Evolutionary conservation across 768 basidiomycete species (phyloP).

Genomic region (Lepiota venenata): DNA sequence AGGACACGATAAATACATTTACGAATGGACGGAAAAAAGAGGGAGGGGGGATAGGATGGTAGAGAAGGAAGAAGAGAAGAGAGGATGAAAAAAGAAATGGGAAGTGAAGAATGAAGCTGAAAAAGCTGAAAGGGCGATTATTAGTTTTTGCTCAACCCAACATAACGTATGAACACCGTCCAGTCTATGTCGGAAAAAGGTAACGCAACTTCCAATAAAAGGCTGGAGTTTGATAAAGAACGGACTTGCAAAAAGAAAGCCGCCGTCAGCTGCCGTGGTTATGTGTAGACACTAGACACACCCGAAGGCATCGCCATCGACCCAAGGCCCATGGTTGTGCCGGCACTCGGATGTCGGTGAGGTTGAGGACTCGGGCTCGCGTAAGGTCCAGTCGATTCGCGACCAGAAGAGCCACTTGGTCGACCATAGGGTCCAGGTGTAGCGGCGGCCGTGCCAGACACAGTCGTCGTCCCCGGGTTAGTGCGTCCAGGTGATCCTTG

Average conservation of each 20-base stretch:
- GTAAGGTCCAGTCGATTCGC: not conserved
- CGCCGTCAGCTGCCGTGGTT: not conserved
- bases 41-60: not conserved
- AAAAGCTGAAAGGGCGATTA: not conserved
- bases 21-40: conserved; percentile 6
- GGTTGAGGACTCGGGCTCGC: not conserved
- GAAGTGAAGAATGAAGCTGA: not conserved
- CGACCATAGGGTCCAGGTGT: not conserved
- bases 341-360: conserved; percentile 6
- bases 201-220: conserved; percentile 6
- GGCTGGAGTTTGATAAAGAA: not conserved
- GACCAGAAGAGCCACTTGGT: not conserved
- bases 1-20: conserved; percentile 23
- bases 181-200: conserved; percentile 8
- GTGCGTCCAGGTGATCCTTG: conserved; percentile 14
- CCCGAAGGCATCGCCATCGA: not conserved
- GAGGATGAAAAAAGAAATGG: not conserved
- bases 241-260: not conserved
- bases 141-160: conserved; percentile 6
- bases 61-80: not conserved
- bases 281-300: conserved; percentile 7
- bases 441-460: not conserved
- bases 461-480: not conserved
- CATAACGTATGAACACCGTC: conserved; percentile 2
- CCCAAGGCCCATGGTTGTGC: not conserved